Conservation (phyloP, 352 stramenopile genomes). For the Nothophytophthora sp. region DNA sequence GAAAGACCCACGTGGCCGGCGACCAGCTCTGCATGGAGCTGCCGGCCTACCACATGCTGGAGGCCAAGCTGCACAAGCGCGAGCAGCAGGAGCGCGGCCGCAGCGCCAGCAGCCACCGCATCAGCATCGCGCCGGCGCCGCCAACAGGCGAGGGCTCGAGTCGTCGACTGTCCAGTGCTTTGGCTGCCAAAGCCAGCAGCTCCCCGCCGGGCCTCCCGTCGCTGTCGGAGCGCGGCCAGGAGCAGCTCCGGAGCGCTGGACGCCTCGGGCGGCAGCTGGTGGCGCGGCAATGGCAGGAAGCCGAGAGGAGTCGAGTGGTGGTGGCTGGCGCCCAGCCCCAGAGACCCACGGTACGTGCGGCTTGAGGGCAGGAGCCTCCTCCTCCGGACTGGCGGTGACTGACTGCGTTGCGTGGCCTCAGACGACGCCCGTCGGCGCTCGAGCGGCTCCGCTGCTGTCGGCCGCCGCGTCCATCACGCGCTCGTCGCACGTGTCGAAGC, state of each 20-base stretch:
- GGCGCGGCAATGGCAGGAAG: slow-evolving; percentile 54
- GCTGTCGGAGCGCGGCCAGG: slow-evolving; percentile 20
- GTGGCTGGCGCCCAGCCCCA: slow-evolving; percentile 24
- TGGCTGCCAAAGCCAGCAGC: slow-evolving; percentile 1
- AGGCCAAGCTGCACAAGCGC: slow-evolving; percentile 60
- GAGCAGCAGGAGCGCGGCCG: slow-evolving; percentile 38
- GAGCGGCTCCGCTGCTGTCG: slow-evolving; percentile 7
- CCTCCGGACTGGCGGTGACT: no score
- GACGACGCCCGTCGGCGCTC: slow-evolving; percentile 30
- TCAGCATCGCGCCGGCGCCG: slow-evolving; percentile 33
- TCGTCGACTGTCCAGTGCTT: neutral
- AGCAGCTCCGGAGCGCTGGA: slow-evolving; percentile 11
- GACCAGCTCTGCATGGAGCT: slow-evolving; percentile 85
- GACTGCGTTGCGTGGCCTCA: no score
- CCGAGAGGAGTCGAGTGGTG: slow-evolving; percentile 35
- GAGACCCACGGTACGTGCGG: slow-evolving; percentile 34
- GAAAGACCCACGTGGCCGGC: slow-evolving; percentile 66
- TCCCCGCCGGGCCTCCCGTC: slow-evolving; percentile 22
- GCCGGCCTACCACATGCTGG: slow-evolving; percentile 62
- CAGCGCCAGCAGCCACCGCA: slow-evolving; percentile 48
- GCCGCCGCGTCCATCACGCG: slow-evolving; percentile 49
- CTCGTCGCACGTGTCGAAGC: slow-evolving; percentile 46
- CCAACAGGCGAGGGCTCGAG: neutral
- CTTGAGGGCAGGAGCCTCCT: no score
- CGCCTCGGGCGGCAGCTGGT: slow-evolving; percentile 57